Evolutionary conservation across 169 alveolate genomes (phyloP).

Genomic region (Eimeria zaria): DNA sequence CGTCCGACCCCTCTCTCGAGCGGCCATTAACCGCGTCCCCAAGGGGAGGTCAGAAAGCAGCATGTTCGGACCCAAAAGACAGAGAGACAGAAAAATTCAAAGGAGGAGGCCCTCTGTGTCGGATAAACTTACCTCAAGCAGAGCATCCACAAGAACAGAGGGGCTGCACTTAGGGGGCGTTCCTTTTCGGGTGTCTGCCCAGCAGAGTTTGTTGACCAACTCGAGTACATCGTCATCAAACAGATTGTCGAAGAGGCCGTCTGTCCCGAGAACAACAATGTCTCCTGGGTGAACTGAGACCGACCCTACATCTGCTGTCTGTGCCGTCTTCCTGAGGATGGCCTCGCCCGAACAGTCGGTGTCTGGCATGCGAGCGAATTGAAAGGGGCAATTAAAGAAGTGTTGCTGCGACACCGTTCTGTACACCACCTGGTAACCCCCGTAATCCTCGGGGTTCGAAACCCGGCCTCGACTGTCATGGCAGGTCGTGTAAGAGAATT

Average conservation of each 20-base stretch:
- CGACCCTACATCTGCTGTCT: slow-evolving; percentile 87
- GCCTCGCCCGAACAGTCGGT: slow-evolving; percentile 86
- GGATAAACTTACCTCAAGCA: slow-evolving; percentile 45
- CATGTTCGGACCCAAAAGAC: background rate
- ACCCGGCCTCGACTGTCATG: slow-evolving; percentile 34
- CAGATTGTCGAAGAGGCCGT: slow-evolving; percentile 92
- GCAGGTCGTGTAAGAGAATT: slow-evolving; percentile 53
- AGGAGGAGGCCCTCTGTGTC: background rate
- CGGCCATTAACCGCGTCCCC: slow-evolving; percentile 21
- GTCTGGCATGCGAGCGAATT: slow-evolving; percentile 91
- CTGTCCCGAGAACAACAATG: slow-evolving; percentile 90
- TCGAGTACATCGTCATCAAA: slow-evolving; percentile 91
- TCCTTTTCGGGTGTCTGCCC: slow-evolving; percentile 34
- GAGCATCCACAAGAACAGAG: slow-evolving; percentile 73
- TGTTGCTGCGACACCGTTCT: slow-evolving; percentile 90
- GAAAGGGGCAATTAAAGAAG: slow-evolving; percentile 91
- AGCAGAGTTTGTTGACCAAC: slow-evolving; percentile 85
- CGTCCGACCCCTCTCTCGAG: background rate
- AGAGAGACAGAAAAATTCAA: background rate
- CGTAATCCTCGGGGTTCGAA: slow-evolving; percentile 58
- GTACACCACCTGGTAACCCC: slow-evolving; percentile 86
- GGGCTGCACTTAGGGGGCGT: slow-evolving; percentile 72
- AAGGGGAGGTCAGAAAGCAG: slow-evolving; percentile 6
- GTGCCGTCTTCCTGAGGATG: slow-evolving; percentile 85
- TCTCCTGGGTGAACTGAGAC: slow-evolving; percentile 89